Base-by-base conservation (phyloP, 2,329 filamentous ascomycete species). In the Penicillium decumbens region DNA sequence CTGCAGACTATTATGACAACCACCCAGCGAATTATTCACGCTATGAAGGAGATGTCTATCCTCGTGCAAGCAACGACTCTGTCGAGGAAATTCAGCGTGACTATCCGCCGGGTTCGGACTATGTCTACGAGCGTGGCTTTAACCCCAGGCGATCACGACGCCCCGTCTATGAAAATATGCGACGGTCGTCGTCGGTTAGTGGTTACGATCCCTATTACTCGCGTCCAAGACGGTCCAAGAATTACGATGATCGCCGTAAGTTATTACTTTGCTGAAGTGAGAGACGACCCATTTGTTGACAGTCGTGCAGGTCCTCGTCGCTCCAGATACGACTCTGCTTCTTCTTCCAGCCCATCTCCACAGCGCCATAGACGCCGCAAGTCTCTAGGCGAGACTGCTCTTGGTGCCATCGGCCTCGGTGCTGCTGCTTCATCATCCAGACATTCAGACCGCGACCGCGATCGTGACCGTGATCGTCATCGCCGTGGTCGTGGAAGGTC, bases 61-160 rank as follows among this genome's bases (percentile, higher is more conserved):
- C 57, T 20, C 85, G 91, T 66, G 85, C 89, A 63, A 90, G 85
- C 68, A 84, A 85, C 40, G 74, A 85, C 24, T 84, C 84, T 2
- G 28, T 95, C 65, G 91, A 95, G 72, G 88, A 95, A 72, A 83
- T 95, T 52, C 82, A 83, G 56, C 84, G 89, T 58, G 88, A 95
- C 60, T 95, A 95, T 63, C 88, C 88, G 28, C 88, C 89, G 6
- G 85, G 84, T 32, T 61, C 65, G 5, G 83, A 79, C 32, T 67
- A 69, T 49, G 63, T 57, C 45, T 66, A 70, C 47, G 67, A 61
- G 39, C 59, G 59, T n/a, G 41, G 47, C 13, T 60, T 58, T 40
- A 43, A 40, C 23, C 47, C 54, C 10, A 45, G 56, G 6, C 59
- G 53, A 24, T 42, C 57, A 3, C 46, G 50, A 6, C 58, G 56